These are phyloP conservation scores for Phalaenopsis equestris DNA, from an alignment of 106 monocot genomes.

Conservation along the genomic window DNA sequence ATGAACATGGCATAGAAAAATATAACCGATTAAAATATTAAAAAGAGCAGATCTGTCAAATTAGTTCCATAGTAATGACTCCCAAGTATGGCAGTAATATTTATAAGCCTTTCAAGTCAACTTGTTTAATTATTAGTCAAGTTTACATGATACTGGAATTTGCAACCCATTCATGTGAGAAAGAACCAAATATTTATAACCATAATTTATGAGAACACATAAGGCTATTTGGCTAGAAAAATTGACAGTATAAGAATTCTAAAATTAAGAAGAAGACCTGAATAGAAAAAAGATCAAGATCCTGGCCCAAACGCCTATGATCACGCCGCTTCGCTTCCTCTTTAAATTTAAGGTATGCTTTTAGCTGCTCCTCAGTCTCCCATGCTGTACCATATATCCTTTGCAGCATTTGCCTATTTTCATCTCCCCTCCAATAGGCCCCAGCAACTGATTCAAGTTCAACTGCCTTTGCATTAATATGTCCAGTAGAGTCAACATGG, in stretches of 20 bases:
- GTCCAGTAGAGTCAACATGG: constrained; percentile 88
- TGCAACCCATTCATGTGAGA: not conserved
- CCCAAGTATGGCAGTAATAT: no score
- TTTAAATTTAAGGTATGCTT: constrained; percentile 80
- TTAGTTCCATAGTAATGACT: no score
- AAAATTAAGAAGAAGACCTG: constrained; percentile 48
- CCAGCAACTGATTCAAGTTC: constrained; percentile 97
- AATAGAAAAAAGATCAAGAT: constrained; percentile 96
- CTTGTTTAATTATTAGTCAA: no score
- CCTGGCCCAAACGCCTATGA: constrained; percentile 88
- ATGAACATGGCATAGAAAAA: no score
- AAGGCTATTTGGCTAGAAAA: not conserved
- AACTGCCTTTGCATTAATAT: constrained; percentile 73
- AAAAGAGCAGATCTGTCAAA: no score
- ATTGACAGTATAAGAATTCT: not conserved
- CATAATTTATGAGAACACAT: not conserved
- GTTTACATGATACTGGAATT: no score
- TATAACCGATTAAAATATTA: no score
- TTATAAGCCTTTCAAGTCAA: no score
- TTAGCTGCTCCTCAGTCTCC: constrained; percentile 84
- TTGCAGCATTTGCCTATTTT: constrained; percentile 76
- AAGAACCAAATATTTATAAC: not conserved
- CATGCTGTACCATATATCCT: constrained; percentile 98
- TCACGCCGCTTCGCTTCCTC: constrained; percentile 96
- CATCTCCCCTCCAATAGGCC: constrained; percentile 97